Conservation (phyloP, 2,329 filamentous ascomycete species). For the Botryosphaeria dothidea region DNA sequence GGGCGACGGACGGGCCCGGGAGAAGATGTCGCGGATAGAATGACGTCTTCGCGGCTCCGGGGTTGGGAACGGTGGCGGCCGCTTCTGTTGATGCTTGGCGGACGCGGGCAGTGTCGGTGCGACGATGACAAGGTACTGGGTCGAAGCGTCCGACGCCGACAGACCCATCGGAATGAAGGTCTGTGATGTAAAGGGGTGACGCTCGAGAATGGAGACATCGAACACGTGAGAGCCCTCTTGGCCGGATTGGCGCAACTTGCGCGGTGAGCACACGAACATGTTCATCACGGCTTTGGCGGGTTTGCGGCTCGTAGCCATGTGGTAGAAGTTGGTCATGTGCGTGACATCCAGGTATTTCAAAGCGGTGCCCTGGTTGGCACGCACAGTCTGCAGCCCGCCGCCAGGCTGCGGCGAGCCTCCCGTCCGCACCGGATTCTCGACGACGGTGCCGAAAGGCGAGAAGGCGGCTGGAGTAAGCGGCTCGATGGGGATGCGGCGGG, state of each 20-base stretch:
- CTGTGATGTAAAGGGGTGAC: conserved; percentile 92
- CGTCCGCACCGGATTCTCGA: conserved; percentile 66
- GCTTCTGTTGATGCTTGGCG: conserved; percentile 25
- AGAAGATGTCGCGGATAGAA: conserved; percentile 42
- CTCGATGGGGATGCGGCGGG: conserved; percentile 56
- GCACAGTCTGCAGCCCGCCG: conserved; percentile 45
- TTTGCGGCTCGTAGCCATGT: conserved; percentile 60
- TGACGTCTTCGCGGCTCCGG: conserved; percentile 30
- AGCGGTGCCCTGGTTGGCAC: conserved; percentile 83
- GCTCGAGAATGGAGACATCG: conserved; percentile 73
- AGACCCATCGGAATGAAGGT: conserved; percentile 81
- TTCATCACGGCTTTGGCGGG: conserved; percentile 69
- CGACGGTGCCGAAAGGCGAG: conserved; percentile 77
- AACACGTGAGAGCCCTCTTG: conserved; percentile 50
- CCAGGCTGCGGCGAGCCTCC: conserved; percentile 49
- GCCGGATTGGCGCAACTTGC: conserved; percentile 48
- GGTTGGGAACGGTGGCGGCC: conserved; percentile 46
- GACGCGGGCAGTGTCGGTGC: conserved; percentile 67
- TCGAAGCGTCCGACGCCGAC: conserved; percentile 45
- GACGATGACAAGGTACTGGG: conserved; percentile 80
- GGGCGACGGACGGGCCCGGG: conserved; percentile 41
- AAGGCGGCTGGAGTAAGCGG: conserved; percentile 72
- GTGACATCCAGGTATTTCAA: conserved; percentile 84
- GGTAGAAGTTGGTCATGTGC: conserved; percentile 70
- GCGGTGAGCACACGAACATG: conserved; percentile 83